A percentile compares a stretch with the other conserved stretches of the same genome.
Conservation (phyloP, 2,329 filamentous ascomycete species). For the Metarhizium rileyi region DNA sequence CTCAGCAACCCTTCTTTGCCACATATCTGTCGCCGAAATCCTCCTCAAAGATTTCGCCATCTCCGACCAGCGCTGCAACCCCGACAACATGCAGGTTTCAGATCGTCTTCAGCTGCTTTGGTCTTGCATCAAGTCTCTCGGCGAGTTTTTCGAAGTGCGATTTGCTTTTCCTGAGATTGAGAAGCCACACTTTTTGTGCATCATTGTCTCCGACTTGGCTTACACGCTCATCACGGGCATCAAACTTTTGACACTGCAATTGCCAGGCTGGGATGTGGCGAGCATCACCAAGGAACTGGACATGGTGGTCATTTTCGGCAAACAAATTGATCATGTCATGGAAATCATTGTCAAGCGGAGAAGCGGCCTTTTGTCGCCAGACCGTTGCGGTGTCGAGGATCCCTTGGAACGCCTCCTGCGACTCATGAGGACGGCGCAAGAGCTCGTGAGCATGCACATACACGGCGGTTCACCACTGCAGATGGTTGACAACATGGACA, state of each 20-base stretch:
- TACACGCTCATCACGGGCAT: constrained; percentile 36
- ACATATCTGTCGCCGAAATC: constrained; percentile 34
- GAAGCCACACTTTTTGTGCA: constrained; percentile 30
- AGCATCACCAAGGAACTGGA: constrained; percentile 25
- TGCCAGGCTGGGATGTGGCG: constrained; percentile 36
- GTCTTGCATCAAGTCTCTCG: constrained; percentile 31
- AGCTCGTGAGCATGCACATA: constrained; percentile 22
- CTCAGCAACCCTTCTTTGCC: constrained; percentile 29
- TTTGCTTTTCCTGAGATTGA: constrained; percentile 21
- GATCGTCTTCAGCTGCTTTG: constrained; percentile 37
- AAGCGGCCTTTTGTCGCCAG: constrained; percentile 14
- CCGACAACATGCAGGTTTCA: constrained; percentile 21
- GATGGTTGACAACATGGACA: constrained; percentile 11
- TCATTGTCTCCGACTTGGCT: constrained; percentile 37
- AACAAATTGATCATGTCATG: constrained; percentile 20
- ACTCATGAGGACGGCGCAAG: constrained; percentile 21
- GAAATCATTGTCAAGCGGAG: constrained; percentile 20
- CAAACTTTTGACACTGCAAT: constrained; percentile 34
- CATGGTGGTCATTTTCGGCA: constrained; percentile 12
- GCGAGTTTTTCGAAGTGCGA: constrained; percentile 29
- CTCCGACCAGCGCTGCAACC: constrained; percentile 25
- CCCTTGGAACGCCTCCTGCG: constrained; percentile 22
- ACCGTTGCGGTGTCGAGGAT: constrained; percentile 14
- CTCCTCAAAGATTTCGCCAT: constrained; percentile 38
- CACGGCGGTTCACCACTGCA: constrained; percentile 14